These are phyloP conservation scores for Cyberlindnera mrakii DNA, from an alignment of 805 yeast genomes.

Conservation along the genomic window DNA sequence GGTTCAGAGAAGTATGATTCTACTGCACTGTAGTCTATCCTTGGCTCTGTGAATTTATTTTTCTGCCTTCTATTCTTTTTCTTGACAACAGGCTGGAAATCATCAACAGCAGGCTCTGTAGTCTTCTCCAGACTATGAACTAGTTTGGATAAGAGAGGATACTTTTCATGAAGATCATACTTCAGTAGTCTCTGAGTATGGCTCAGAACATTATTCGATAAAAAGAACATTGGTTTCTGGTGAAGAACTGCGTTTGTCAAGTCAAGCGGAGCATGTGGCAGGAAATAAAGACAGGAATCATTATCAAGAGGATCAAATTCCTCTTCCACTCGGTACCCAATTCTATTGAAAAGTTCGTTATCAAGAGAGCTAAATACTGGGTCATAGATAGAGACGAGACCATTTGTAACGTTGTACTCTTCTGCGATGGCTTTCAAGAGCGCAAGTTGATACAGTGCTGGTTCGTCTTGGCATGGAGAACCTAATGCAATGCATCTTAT, in stretches of 20 bases:
- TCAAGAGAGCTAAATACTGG: conserved; percentile 56
- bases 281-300: conserved; percentile 39
- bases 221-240: conserved; percentile 31
- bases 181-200: conserved; percentile 51
- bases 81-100: conserved; percentile 13
- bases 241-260: conserved; percentile 38
- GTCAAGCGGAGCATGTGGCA: conserved; percentile 72
- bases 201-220: conserved; percentile 46
- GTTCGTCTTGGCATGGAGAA: conserved; percentile 48
- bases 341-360: conserved; percentile 23
- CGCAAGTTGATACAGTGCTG: conserved; percentile 65
- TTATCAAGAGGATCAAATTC: conserved; percentile 3
- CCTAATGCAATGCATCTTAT: conserved; percentile 74
- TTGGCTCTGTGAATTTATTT: conserved; percentile 23
- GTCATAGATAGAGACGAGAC: conserved; percentile 48
- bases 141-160: conserved; percentile 38
- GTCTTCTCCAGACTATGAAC: conserved; percentile 12
- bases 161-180: conserved; percentile 34
- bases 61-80: conserved; percentile 21
- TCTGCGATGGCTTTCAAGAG: conserved; percentile 38
- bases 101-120: conserved; percentile 7
- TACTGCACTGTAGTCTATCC: conserved; percentile 27
- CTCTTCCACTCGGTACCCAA: conserved; percentile 18
- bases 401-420: conserved; percentile 12
- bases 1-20: conserved; percentile 28